A percentile compares a stretch with the other conserved stretches of the same genome.
These are phyloP conservation scores for Dysphania ambrosioides DNA, from an alignment of 148 eudicot species.

Conservation along the genomic window DNA sequence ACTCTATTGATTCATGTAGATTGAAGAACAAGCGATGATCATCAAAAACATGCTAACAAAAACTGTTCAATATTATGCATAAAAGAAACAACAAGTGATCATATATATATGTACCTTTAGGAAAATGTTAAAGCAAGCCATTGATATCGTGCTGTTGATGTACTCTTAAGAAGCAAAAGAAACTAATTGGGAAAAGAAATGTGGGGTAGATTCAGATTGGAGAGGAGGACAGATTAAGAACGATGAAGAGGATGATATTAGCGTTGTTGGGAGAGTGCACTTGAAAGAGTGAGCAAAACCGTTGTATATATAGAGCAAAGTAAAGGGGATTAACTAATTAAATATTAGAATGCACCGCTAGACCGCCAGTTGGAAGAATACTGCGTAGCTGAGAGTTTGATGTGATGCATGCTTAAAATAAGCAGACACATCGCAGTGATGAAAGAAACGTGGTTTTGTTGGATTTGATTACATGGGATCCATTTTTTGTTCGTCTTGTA, in stretches of 20 bases:
- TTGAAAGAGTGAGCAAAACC: conserved; percentile 8
- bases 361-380: background rate
- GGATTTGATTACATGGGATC: conserved; percentile 1
- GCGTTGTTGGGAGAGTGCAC: background rate
- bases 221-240: background rate
- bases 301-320: conserved; percentile 11
- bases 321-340: background rate
- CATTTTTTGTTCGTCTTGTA: too few relatives aligned
- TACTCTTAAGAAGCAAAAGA: background rate
- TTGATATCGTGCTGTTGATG: conserved; percentile 5
- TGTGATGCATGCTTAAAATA: background rate
- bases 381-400: background rate
- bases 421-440: background rate
- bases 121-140: conserved; percentile 14
- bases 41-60: too few relatives aligned
- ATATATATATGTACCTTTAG: conserved; percentile 15
- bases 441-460: conserved; percentile 2
- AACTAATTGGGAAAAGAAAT: background rate
- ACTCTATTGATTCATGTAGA: too few relatives aligned
- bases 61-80: too few relatives aligned
- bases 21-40: background rate
- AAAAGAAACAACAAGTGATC: too few relatives aligned
- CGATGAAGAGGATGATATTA: background rate
- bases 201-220: too few relatives aligned
- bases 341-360: background rate